Evolutionary conservation across 1,139 yeast species (phyloP).

Genomic region (Suhomyces bokatorum): DNA sequence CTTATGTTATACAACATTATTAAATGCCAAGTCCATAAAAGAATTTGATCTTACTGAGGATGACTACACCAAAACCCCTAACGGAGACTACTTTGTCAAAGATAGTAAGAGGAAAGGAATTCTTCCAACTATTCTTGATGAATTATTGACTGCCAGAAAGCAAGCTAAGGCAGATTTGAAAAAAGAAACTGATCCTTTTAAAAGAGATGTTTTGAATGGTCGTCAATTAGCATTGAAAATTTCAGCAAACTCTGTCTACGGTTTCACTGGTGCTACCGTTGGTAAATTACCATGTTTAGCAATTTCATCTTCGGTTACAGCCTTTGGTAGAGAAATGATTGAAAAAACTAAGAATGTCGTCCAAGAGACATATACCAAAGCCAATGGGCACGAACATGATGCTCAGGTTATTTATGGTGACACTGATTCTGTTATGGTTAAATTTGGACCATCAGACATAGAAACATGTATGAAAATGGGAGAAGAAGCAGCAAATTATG

Average conservation of each 20-base stretch:
- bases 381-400: slow-evolving; percentile 80
- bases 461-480: slow-evolving; percentile 88
- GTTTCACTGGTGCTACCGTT: slow-evolving; percentile 97
- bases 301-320: slow-evolving; percentile 91
- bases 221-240: slow-evolving; percentile 94
- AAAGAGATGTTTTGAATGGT: slow-evolving; percentile 91
- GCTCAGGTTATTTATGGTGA: slow-evolving; percentile 96
- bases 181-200: slow-evolving; percentile 92
- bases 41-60: slow-evolving; percentile 62
- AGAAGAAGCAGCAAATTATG: slow-evolving; percentile 88
- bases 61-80: slow-evolving; percentile 87
- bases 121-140: slow-evolving; percentile 87
- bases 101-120: slow-evolving; percentile 72
- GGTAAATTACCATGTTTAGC: slow-evolving; percentile 97
- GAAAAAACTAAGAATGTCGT: slow-evolving; percentile 87
- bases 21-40: slow-evolving; percentile 68
- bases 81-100: slow-evolving; percentile 90
- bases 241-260: slow-evolving; percentile 97
- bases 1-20: slow-evolving; percentile 87
- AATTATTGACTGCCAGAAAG: slow-evolving; percentile 87
- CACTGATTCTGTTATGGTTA: slow-evolving; percentile 99
- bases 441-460: slow-evolving; percentile 84
- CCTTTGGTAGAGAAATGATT: slow-evolving; percentile 97
- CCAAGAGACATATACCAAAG: slow-evolving; percentile 71
- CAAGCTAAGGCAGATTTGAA: slow-evolving; percentile 88